Base-by-base conservation (phyloP, 768 basidiomycete species). In the Boletus bicolor region DNA sequence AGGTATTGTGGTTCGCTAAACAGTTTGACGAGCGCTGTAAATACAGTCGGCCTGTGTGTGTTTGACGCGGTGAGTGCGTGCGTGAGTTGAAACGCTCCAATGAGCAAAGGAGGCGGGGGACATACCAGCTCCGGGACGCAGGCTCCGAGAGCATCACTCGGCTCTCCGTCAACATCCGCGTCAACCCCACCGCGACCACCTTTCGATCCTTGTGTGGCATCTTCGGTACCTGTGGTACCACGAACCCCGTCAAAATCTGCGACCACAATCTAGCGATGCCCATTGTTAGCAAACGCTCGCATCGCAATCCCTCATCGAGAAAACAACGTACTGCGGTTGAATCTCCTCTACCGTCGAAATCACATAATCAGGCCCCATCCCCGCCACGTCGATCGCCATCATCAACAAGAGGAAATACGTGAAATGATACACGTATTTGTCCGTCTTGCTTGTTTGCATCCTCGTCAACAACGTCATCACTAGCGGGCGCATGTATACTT, bases 381-480 rank as follows among this genome's bases (percentile, higher is more conserved):
- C 87, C 2, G 84, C 81, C 26, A 84, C 82, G 53, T 89, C 79
- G 61, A 96, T 69, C 14, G 93, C 92, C 73, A 89, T 82, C 21
- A 80, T 76, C 71, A 85, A 90, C 32, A 88, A 73, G 58, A 95
- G 68, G 73, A 96, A 96, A 64, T 82, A 78, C 5, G 89, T 80
- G 67, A 98, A 89, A 47, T 85, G 79, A 69, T 93, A 90, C 8
- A 85, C 84, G 69, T 87, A 98, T 69, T 85, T 89, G 61, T 94
- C 88, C 19, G 94, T 96, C 72, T 93, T 93, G 74, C 82, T 91
- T 21, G 83, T 80, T 63, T 95, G 93, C 77, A 98, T 79, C 45
- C 95, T 81, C 4, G 84, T 95, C 35, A 98, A 77, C 9, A 98
- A 77, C 30, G 86, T 86, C 72, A 95, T 77, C 57, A 91, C 73